Base-by-base conservation (phyloP, 192 early-diverging fungal species). In the Umbelopsis sp. region DNA sequence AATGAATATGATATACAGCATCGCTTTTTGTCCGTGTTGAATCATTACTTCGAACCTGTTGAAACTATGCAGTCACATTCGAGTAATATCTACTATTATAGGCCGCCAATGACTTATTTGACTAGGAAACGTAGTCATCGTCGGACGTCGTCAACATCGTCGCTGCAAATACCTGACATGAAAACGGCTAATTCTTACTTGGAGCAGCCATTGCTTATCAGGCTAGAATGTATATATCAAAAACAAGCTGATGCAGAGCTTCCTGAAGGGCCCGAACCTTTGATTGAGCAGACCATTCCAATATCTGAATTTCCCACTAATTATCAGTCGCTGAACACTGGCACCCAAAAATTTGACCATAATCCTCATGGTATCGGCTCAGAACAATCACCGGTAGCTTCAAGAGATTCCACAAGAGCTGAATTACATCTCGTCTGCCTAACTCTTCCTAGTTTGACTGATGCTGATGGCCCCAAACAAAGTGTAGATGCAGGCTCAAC, bases 161-260 rank as follows among this genome's bases (percentile, higher is more conserved):
- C 33, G 0, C 33, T 30, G 18, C 55, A 61, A 0, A 71, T 64
- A 15, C 64, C 68, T 35, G 48, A 61, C 46, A 48, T 87, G 25
- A 71, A 74, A 18, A 78, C 80, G 30, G 45, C 80, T 11, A 78
- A 81, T 68, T 78, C 86, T 25, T 85, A 79, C 48, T 83, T 90
- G n/a, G 86, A 91, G 33, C 74, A 80, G 12, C 92, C 92, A 10
- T 74, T 93, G 15, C 87, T 93, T 50, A 69, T 93, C 2, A 76
- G 85, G 25, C 71, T 90, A 0, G 90, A 93, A 71, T 89, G 85
- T 64, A 80, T 80, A 12, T 90, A 90, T 64, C 73, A 78, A 50
- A 91, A 90, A 30, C 82, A 81, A 22, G 61, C 75, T 27, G 88
- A 89, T n/a, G 55, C 55, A 27, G 55, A 61, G 27, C 30, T 61